Evolutionary conservation across 352 stramenopile species (phyloP).

Genomic region (Globisporangium takayamanum): DNA sequence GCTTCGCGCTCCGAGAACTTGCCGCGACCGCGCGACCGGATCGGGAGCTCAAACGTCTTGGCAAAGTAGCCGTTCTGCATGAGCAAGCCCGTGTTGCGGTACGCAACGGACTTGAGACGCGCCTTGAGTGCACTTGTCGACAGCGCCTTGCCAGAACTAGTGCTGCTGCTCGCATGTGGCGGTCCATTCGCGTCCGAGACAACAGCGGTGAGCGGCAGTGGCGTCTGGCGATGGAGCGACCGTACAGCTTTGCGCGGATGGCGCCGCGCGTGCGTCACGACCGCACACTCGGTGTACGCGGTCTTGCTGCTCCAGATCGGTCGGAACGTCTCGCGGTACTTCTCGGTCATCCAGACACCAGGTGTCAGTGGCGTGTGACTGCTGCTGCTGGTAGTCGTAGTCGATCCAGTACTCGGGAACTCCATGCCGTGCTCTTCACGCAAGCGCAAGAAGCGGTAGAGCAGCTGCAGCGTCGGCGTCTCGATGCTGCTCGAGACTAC

Average conservation of each 20-base stretch:
- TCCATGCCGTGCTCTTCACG: slow-evolving; percentile 56
- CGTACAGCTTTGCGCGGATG: slow-evolving; percentile 25
- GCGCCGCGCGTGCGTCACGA: slow-evolving; percentile 19
- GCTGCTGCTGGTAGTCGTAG: not conserved
- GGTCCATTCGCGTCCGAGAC: slow-evolving; percentile 20
- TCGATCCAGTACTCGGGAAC: not conserved
- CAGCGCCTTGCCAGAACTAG: slow-evolving; percentile 7
- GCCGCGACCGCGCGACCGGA: slow-evolving; percentile 7
- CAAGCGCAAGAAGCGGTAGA: slow-evolving; percentile 44
- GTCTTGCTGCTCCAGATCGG: slow-evolving; percentile 60
- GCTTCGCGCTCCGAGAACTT: slow-evolving; percentile 16
- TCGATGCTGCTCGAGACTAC: slow-evolving; percentile 46
- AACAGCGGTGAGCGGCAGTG: slow-evolving; percentile 33
- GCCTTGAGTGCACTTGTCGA: slow-evolving; percentile 19
- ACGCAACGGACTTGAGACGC: slow-evolving; percentile 31
- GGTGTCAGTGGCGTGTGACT: not conserved
- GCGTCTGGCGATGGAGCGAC: slow-evolving; percentile 47
- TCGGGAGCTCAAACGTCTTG: slow-evolving; percentile 24
- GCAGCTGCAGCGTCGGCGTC: slow-evolving; percentile 19
- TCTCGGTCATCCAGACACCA: slow-evolving; percentile 32
- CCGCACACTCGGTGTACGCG: slow-evolving; percentile 46
- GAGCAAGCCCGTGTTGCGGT: slow-evolving; percentile 47
- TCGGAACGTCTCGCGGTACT: slow-evolving; percentile 55
- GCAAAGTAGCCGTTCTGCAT: slow-evolving; percentile 44
- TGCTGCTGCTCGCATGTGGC: slow-evolving; percentile 7